Base-by-base conservation (phyloP, 139 green algal genomes). In the Desmodesmus armatus region DNA sequence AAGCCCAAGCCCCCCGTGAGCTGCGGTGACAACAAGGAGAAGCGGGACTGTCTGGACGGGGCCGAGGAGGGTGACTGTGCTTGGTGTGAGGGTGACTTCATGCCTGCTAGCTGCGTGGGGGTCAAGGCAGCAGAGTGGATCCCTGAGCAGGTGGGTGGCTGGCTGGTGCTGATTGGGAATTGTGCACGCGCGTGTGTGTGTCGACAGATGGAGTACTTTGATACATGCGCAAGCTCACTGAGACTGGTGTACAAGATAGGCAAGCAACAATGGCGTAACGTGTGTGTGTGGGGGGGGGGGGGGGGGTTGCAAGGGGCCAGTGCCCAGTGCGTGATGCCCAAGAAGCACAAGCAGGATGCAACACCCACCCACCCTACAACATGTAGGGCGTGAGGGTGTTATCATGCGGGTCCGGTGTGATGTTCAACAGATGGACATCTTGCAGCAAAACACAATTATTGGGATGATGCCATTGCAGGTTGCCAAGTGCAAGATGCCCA, bases 1-100 rank as follows among this genome's bases (percentile, higher is more conserved):
- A 47, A 77, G 69, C 58, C 58, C 39, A 84, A 82, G 53, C 53
- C 76, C 37, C 67, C 67, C 35, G 35, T 37, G 3, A 55, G 49
- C 37, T 84, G 77, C 44, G 58, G 77, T 40, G 77, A 84, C 77
- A 84, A 84, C 77, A 84, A 84, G 21, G 60, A 84, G 25, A 84
- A 84, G 60, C 37, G 39, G 40, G 77, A 84, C 60, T 84, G 77
- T 39, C 60, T 84, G 40, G 33, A 84, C 13, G 77, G 77, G 4
- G 77, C 77, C 3, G 23, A 84, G 60, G 77, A 84, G 60, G 77
- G 77, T 15, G 77, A 84, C 21, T 84, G 77, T 37, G 77, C 77
- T 27, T 84, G 77, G 77, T 84, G 77, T 47, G 53, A 62, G 39
- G 77, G 77, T 5, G 77, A 84, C 77, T 75, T 65, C 39, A 84